Base-by-base conservation (phyloP, 139 green algal genomes). In the Chlamydomonas eustigma region DNA sequence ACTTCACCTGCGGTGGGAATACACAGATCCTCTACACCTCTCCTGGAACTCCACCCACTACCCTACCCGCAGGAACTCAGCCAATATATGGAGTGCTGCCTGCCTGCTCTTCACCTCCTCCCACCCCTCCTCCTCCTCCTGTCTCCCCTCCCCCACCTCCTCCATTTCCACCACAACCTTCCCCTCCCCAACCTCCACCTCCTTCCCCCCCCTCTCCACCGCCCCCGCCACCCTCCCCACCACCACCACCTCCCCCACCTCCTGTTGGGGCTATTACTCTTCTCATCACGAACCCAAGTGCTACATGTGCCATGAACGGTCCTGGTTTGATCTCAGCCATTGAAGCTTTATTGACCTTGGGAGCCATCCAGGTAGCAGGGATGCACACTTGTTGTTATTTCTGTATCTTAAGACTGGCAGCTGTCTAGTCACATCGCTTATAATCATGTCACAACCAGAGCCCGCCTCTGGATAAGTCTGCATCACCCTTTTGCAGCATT, bases 171-270 rank as follows among this genome's bases (percentile, higher is more conserved):
- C 44, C 44, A 58, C n/a, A n/a, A n/a, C n/a, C n/a, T n/a, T 5
- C 58, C 58, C 58, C 58, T 8, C 58, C 58, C 58, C 58, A 24
- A 24, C 58, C 58, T 34, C 58, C 58, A 37, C 58, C 58, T 70
- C 18, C 58, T 28, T 28, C 18, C 44, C 44, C 25, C 58, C 32
- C 28, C 58, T 28, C 58, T 35, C 58, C 34, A 32, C 58, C 58
- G 58, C 58, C 58, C 18, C 32, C 32, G 5, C 18, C 58, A 6
- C 58, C 58, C 18, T 22, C 58, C 58, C 58, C 58, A 32, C 58
- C 18, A 37, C 58, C 58, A 32, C 58, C 58, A 37, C 58, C 58
- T 18, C 58, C 58, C 58, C 58, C 58, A 37, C 58, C 58, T 18
- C 58, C 58, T 22, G 18, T 70, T 35, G 58, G 58, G 25, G 24